phyloP scores from a whole-genome alignment of 768 basidiomycete species.

The Trametes cinnabarina region DNA sequence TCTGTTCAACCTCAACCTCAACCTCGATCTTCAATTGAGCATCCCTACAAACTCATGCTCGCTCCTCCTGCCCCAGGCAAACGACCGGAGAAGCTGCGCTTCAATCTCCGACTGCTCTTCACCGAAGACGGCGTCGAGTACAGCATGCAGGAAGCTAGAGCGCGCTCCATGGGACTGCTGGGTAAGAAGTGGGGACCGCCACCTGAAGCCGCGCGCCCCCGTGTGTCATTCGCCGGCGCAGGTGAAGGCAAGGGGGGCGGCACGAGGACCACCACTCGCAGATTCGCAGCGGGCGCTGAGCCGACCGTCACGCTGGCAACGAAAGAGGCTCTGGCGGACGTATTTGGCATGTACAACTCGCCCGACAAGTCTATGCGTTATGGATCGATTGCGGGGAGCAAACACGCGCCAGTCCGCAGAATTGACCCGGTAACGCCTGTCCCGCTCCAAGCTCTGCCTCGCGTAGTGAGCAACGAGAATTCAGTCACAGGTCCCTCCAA shows the following conservation, averaged over 20 bases:
- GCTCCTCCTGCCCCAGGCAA: constrained; percentile 66
- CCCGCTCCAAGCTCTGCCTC: constrained; percentile 19
- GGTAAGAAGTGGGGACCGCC: constrained; percentile 85
- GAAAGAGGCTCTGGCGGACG: constrained; percentile 89
- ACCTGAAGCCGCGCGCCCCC: constrained; percentile 37
- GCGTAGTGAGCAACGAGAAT: constrained; percentile 28
- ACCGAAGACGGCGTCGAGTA: constrained; percentile 81
- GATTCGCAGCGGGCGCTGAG: constrained; percentile 50
- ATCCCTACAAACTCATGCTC: constrained; percentile 70
- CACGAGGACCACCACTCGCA: constrained; percentile 37
- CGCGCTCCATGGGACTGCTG: constrained; percentile 76
- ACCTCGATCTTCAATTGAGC: constrained; percentile 20
- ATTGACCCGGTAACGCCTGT: constrained; percentile 53
- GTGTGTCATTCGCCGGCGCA: constrained; percentile 57
- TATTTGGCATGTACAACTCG: constrained; percentile 95
- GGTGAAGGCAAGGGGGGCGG: constrained; percentile 39
- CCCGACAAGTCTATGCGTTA: constrained; percentile 70
- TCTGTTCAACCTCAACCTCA: constrained; percentile 8
- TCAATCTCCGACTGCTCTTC: constrained; percentile 67
- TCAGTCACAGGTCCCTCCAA: constrained; percentile 31
- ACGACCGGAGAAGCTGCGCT: constrained; percentile 68
- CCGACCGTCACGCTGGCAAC: constrained; percentile 96
- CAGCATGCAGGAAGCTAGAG: constrained; percentile 80
- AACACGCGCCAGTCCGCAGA: constrained; percentile 69
- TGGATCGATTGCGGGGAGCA: constrained; percentile 53